Base-by-base conservation (phyloP, 2,329 filamentous ascomycete genomes). In the Emericellopsis cladophorae region DNA sequence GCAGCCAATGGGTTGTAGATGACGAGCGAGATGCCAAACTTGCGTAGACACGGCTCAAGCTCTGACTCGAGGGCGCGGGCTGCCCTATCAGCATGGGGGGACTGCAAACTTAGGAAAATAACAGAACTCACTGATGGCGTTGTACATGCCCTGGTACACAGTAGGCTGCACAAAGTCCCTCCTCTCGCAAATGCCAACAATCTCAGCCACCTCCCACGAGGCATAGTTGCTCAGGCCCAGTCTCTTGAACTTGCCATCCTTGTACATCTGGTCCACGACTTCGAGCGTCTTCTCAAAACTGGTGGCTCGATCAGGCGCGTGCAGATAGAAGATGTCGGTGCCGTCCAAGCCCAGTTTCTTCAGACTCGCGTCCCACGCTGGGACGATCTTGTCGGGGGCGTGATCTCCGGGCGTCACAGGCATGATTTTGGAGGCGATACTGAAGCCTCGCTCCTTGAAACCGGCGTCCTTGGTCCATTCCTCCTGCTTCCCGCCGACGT, bases 101-200 rank as follows among this genome's bases (percentile, higher is more conserved):
- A 35, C 9, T 3, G 18, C 18, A 10, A 3, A 3, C 10, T 21
- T 35, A 3, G 15, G n/a, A 10, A 9, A 18, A n/a, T 8, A 37
- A 12, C 4, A 12, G 8, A 15, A 41, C 40, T 36, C 37, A 14
- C 53, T 44, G 16, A 55, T 48, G 26, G 47, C 44, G 12, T 59
- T 58, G 56, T 84, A 84, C 76, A 86, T 84, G 45, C 68, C 84
- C 54, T 88, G 82, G 57, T 83, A 88, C 41, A 87, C 76, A 1
- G 76, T 82, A 0, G 83, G 83, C 11, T 51, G 70, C 14, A 86
- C 79, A 77, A 79, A 86, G 22, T 74, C 73, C 47, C 76, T 72
- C 56, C 76, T 70, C 43, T 76, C 74, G 60, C 78, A 84, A 31
- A 80, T 73, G 47, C 80, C 76, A 38, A 76, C 78, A 7, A 87